Evolutionary conservation across 2,329 filamentous ascomycete genomes (phyloP).

Genomic region (Epichloe uncinata): DNA sequence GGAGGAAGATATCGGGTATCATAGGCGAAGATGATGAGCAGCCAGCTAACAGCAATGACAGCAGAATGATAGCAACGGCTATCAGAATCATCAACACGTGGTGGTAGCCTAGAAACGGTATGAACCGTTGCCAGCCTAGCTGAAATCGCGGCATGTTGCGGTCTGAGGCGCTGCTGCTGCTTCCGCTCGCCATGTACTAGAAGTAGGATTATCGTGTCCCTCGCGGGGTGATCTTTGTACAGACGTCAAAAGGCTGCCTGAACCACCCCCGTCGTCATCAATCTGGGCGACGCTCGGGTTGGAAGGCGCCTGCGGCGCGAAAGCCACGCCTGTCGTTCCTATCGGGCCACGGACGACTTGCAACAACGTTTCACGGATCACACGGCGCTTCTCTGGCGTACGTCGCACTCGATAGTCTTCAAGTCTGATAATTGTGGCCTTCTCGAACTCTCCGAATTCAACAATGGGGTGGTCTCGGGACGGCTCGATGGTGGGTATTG

Average conservation of each 20-base stretch:
- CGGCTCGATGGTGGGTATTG: not conserved
- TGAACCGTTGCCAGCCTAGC: slow-evolving; percentile 45
- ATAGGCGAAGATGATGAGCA: slow-evolving; percentile 93
- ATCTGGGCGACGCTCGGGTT: slow-evolving; percentile 3
- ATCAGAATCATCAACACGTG: slow-evolving; percentile 98
- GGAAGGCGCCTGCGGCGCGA: slow-evolving; percentile 3
- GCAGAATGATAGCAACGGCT: slow-evolving; percentile 79
- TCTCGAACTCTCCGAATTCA: not conserved
- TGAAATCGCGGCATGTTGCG: slow-evolving; percentile 25
- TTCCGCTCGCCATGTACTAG: slow-evolving; percentile 9
- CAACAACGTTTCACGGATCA: no score
- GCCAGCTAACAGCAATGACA: slow-evolving; percentile 83
- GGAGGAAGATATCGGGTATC: slow-evolving; percentile 91
- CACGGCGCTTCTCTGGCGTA: not conserved
- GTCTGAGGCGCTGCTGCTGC: slow-evolving; percentile 11
- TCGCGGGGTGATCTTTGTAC: not conserved
- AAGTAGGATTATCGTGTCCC: not conserved
- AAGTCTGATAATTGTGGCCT: not conserved
- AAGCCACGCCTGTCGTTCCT: not conserved
- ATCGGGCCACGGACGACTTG: not conserved
- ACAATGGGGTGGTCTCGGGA: slow-evolving; percentile 1
- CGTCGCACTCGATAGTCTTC: not conserved
- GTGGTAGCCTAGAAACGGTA: slow-evolving; percentile 59
- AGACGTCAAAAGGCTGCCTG: not conserved
- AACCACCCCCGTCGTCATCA: not conserved